A percentile compares a stretch with the other conserved stretches of the same genome.
phyloP scores from a whole-genome alignment of 2,329 filamentous ascomycete species.

The Verticillium longisporum region DNA sequence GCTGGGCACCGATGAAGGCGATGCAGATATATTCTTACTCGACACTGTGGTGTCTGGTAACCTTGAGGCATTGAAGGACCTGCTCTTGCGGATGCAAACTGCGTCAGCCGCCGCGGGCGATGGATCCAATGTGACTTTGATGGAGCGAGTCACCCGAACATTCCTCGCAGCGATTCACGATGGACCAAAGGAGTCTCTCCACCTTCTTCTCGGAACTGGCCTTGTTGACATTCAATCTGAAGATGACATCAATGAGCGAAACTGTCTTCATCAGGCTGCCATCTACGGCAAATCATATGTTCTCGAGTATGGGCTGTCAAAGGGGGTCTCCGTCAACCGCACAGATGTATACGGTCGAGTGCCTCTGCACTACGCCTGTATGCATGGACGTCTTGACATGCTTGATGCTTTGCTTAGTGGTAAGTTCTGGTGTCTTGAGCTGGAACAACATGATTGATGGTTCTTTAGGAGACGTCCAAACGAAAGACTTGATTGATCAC shows the following conservation, averaged over 20 bases:
- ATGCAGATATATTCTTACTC: conserved; percentile 80
- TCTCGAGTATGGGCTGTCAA: conserved; percentile 66
- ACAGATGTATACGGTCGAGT: conserved; percentile 92
- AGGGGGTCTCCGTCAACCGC: conserved; percentile 68
- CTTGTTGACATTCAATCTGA: conserved; percentile 87
- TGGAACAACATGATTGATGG: neutral
- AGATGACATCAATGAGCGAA: conserved; percentile 96
- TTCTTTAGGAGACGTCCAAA: conserved; percentile 25
- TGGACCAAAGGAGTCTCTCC: conserved; percentile 69
- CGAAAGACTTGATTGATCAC: conserved; percentile 84
- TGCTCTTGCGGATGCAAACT: conserved; percentile 65
- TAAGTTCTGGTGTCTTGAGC: conserved; percentile 21
- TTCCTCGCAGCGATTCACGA: conserved; percentile 88
- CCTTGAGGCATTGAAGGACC: conserved; percentile 67
- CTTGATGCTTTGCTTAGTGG: conserved; percentile 65
- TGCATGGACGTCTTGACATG: conserved; percentile 86
- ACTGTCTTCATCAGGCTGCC: conserved; percentile 92
- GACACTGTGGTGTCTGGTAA: conserved; percentile 84
- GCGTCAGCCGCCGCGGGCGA: conserved; percentile 41
- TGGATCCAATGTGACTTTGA: conserved; percentile 42
- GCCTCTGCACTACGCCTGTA: conserved; percentile 90
- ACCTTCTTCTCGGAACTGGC: conserved; percentile 69
- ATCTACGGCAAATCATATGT: conserved; percentile 85
- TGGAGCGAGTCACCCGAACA: conserved; percentile 77
- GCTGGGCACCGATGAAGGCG: conserved; percentile 74